Conservation (phyloP, 345 rosid species). For the Stellera chamaejasme region DNA sequence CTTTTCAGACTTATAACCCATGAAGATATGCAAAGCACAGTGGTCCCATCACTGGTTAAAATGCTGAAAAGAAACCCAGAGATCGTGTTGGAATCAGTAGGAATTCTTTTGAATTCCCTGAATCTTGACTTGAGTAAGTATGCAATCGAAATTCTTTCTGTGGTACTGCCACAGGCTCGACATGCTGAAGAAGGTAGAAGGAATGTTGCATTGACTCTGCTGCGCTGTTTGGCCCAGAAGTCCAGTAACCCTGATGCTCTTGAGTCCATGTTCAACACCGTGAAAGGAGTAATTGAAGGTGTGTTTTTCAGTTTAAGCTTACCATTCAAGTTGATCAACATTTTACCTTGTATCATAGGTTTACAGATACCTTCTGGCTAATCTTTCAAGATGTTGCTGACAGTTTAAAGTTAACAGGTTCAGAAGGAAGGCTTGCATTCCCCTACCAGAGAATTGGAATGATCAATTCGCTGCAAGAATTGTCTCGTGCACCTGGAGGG, state of each 20-base stretch:
- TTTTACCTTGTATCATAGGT: background rate
- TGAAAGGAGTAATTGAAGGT: conserved; percentile 93
- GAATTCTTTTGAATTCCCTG: conserved; percentile 48
- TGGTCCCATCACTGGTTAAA: conserved; percentile 79
- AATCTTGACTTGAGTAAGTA: conserved; percentile 87
- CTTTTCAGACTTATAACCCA: conserved; percentile 53
- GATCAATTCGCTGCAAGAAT: conserved; percentile 71
- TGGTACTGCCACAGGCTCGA: conserved; percentile 70
- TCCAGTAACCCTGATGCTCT: conserved; percentile 91
- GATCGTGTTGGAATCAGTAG: conserved; percentile 79
- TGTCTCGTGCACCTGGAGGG: conserved; percentile 79
- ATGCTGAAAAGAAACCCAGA: conserved; percentile 98
- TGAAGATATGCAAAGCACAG: conserved; percentile 69
- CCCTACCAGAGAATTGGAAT: conserved; percentile 91
- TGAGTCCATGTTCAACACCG: conserved; percentile 67
- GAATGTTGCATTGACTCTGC: conserved; percentile 52
- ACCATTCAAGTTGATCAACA: background rate
- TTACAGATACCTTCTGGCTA: background rate
- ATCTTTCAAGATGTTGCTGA: conserved; percentile 10
- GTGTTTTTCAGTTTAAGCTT: conserved; percentile 14
- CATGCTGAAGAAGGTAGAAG: conserved; percentile 88
- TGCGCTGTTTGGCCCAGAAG: conserved; percentile 60
- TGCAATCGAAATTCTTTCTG: conserved; percentile 68
- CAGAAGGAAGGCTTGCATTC: conserved; percentile 89
- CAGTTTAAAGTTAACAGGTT: conserved; percentile 40